Evolutionary conservation across 1,284 basidiomycete genomes (phyloP).

Genomic region (Coniferiporia sulphurascens): DNA sequence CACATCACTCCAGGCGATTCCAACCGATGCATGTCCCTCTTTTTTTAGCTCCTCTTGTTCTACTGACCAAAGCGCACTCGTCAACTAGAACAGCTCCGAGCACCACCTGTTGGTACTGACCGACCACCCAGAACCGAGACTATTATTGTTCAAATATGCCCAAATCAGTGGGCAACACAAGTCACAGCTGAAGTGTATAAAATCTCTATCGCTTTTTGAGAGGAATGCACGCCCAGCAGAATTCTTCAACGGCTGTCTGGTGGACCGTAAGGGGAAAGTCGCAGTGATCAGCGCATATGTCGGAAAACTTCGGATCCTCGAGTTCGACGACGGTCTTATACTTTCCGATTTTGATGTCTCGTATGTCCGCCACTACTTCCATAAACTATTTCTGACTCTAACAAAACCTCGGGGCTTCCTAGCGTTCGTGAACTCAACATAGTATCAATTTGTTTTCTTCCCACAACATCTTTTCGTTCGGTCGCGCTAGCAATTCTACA

Average conservation of each 20-base stretch:
- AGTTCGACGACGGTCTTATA: slow-evolving; percentile 47
- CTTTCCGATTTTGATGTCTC: slow-evolving; percentile 57
- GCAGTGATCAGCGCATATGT: slow-evolving; percentile 60
- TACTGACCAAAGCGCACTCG: slow-evolving; percentile 9
- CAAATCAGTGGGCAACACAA: slow-evolving; percentile 29
- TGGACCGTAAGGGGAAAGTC: slow-evolving; percentile 57
- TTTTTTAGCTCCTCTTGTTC: not conserved
- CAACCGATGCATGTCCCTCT: slow-evolving; percentile 38
- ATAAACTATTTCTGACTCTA: slow-evolving; percentile 4
- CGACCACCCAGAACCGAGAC: slow-evolving; percentile 67
- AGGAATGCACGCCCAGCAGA: slow-evolving; percentile 54
- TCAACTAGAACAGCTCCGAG: slow-evolving; percentile 36
- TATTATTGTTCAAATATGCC: slow-evolving; percentile 52
- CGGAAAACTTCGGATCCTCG: slow-evolving; percentile 62
- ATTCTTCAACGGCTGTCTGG: slow-evolving; percentile 58
- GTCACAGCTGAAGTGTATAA: slow-evolving; percentile 36
- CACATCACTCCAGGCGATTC: slow-evolving; percentile 48
- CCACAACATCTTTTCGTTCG: slow-evolving; percentile 9
- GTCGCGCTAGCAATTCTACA: slow-evolving; percentile 15
- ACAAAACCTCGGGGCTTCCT: slow-evolving; percentile 2
- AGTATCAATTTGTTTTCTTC: slow-evolving; percentile 37
- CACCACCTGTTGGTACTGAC: slow-evolving; percentile 59
- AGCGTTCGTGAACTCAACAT: slow-evolving; percentile 77
- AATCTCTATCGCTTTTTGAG: slow-evolving; percentile 49
- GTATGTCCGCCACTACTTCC: slow-evolving; percentile 39